Percentiles rank a stretch among this genome's conserved stretches.
phyloP scores from a whole-genome alignment of 2,329 filamentous ascomycete species.

The Colletotrichum destructivum region DNA sequence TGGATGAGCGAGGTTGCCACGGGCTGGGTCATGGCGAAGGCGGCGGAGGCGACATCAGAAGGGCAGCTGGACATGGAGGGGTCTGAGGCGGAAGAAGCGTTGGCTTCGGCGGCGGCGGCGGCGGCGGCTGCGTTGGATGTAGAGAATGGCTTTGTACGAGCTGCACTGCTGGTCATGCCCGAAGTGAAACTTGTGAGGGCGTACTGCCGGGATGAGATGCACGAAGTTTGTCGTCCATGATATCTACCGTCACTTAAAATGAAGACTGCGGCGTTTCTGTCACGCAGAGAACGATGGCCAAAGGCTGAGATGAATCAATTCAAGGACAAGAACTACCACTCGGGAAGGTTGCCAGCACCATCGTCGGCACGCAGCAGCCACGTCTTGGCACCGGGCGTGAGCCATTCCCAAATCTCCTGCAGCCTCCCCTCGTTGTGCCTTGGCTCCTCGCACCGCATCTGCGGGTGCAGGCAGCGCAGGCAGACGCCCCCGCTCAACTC shows the following conservation, averaged over 20 bases:
- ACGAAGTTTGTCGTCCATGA: slow-evolving; percentile 2
- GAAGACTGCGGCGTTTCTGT: too few species aligned
- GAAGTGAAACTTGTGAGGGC: slow-evolving; percentile 32
- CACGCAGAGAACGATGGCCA: background rate
- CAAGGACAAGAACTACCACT: background rate
- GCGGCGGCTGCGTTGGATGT: slow-evolving; percentile 1
- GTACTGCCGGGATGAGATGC: slow-evolving; percentile 1
- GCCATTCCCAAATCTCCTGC: background rate
- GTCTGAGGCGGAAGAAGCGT: background rate
- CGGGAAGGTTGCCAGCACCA: background rate
- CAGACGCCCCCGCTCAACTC: slow-evolving; percentile 15
- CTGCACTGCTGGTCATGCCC: slow-evolving; percentile 23
- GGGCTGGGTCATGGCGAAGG: slow-evolving; percentile 21
- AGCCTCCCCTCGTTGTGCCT: background rate
- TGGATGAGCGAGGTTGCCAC: slow-evolving; percentile 38
- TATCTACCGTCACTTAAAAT: background rate
- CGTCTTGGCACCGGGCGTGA: background rate
- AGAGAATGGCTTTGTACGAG: background rate
- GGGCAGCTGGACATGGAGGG: background rate
- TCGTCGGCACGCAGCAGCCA: background rate
- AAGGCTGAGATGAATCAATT: background rate
- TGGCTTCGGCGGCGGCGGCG: background rate
- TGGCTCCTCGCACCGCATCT: slow-evolving; percentile 7
- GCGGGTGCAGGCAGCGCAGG: slow-evolving; percentile 22
- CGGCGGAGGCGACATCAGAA: background rate